Conservation (phyloP, 2,329 filamentous ascomycete genomes). For the Cadophora luteo-olivacea region DNA sequence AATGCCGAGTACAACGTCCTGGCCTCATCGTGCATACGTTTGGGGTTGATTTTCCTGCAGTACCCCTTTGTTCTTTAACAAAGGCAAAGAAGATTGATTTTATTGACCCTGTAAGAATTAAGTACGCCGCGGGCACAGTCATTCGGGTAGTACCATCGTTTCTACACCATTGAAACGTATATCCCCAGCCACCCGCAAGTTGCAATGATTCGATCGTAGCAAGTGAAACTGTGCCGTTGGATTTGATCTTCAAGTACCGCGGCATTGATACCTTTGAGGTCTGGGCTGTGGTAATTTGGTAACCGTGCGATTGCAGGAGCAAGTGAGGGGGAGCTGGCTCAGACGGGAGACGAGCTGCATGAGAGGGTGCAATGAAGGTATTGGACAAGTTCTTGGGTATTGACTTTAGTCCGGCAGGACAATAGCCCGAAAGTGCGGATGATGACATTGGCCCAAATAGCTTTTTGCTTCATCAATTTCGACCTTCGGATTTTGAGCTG, state of each 20-base stretch:
- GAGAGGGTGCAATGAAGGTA: neutral
- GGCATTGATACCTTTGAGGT: neutral
- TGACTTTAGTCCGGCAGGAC: neutral
- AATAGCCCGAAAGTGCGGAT: neutral
- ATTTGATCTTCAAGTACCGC: slow-evolving; percentile 3
- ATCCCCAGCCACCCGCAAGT: neutral
- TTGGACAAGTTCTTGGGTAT: neutral
- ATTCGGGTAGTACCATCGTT: neutral
- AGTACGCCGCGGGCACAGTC: neutral
- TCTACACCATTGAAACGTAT: neutral
- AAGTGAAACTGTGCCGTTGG: slow-evolving; percentile 4
- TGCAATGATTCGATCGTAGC: neutral
- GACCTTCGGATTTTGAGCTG: neutral
- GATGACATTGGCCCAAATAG: neutral
- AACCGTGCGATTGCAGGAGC: neutral
- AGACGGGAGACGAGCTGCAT: slow-evolving; percentile 3
- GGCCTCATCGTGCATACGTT: neutral
- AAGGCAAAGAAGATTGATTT: neutral
- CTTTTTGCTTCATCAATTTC: neutral
- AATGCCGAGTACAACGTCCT: neutral
- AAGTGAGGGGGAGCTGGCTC: neutral
- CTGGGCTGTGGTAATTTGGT: neutral
- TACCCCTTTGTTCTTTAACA: neutral
- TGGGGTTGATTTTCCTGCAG: neutral
- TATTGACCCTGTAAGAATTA: neutral